phyloP scores from a whole-genome alignment of 768 basidiomycete genomes.

The Mycena rosella region DNA sequence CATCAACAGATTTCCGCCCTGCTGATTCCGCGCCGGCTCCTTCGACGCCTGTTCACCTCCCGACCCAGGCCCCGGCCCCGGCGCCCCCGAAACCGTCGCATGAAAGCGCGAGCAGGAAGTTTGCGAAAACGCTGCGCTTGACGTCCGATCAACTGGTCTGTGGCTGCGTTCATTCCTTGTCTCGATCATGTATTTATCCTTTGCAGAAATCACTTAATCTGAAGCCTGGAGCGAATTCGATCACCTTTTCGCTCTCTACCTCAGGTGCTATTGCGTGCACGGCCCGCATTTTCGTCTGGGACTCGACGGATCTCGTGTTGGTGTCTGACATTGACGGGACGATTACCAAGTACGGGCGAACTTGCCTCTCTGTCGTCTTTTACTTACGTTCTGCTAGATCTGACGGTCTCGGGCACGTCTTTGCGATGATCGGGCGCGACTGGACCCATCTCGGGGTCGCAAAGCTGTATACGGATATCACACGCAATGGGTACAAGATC shows the following conservation, averaged over 20 bases:
- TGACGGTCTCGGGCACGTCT: conserved; percentile 95
- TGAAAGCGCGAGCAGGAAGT: conserved; percentile 58
- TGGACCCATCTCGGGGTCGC: conserved; percentile 99
- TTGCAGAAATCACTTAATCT: conserved; percentile 85
- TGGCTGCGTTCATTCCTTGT: conserved; percentile 19
- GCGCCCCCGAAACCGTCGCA: conserved; percentile 28
- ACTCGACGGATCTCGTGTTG: conserved; percentile 89
- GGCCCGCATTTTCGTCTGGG: conserved; percentile 96
- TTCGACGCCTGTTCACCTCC: conserved; percentile 58
- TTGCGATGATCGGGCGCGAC: conserved; percentile 97
- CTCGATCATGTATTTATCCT: neutral
- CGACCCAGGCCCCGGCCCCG: conserved; percentile 34
- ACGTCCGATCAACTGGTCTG: conserved; percentile 95
- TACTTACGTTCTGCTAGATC: conserved; percentile 65
- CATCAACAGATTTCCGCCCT: conserved; percentile 24
- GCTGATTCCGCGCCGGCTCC: conserved; percentile 58
- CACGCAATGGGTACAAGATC: conserved; percentile 96
- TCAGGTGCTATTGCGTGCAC: conserved; percentile 88
- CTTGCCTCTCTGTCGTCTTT: neutral
- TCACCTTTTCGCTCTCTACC: conserved; percentile 93
- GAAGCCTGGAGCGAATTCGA: conserved; percentile 88
- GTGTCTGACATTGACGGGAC: conserved; percentile 99
- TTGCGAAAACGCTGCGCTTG: conserved; percentile 91
- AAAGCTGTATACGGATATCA: conserved; percentile 96
- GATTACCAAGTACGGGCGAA: conserved; percentile 87